Conservation (phyloP, 1,284 basidiomycete genomes). For the Austroboletus rostrupii region DNA sequence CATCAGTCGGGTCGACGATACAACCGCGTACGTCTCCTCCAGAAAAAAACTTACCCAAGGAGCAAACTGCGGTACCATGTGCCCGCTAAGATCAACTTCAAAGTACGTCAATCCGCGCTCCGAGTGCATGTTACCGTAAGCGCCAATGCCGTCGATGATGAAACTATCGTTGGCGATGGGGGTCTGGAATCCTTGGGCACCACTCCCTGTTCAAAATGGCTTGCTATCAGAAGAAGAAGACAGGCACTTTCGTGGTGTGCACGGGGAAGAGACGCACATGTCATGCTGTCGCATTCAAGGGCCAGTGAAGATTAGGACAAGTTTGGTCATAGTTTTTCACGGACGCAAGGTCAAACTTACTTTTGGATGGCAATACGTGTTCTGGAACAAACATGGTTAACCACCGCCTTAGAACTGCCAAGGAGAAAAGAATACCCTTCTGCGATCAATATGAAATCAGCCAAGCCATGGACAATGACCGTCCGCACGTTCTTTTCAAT, state of each 20-base stretch:
- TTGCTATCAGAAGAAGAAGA: background rate
- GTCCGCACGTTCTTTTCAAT: constrained; percentile 71
- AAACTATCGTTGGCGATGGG: constrained; percentile 63
- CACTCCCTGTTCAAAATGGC: constrained; percentile 44
- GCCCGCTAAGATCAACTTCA: constrained; percentile 64
- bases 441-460: constrained; percentile 67
- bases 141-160: constrained; percentile 64
- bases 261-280: constrained; percentile 42
- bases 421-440: constrained; percentile 53
- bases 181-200: constrained; percentile 68
- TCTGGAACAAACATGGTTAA: constrained; percentile 27
- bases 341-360: constrained; percentile 35
- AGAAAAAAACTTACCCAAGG: constrained; percentile 46
- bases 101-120: constrained; percentile 66
- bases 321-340: background rate
- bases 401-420: background rate
- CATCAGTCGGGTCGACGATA: background rate
- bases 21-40: background rate
- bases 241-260: background rate
- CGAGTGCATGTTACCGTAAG: constrained; percentile 57
- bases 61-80: constrained; percentile 70
- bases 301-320: background rate
- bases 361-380: constrained; percentile 65
- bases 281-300: constrained; percentile 50
- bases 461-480: constrained; percentile 69